Evolutionary conservation across 2,329 filamentous ascomycete genomes (phyloP).

Genomic region (Dactylellina haptotyla): DNA sequence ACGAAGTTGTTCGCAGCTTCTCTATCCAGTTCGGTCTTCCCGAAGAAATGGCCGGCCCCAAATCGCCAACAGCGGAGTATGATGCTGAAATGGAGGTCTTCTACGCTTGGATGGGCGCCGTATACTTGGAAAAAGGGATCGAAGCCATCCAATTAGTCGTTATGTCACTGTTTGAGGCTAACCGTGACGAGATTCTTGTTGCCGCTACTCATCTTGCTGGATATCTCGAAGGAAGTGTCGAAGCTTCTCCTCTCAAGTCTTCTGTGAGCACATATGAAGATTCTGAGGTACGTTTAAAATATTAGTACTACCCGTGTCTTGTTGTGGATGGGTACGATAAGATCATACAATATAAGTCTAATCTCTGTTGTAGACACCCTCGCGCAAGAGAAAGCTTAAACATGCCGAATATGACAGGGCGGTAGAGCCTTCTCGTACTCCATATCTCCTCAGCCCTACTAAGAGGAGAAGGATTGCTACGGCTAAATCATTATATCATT

Average conservation of each 20-base stretch:
- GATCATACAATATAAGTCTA: no score
- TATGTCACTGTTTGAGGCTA: neutral
- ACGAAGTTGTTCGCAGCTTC: neutral
- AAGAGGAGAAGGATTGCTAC: neutral
- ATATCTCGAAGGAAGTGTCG: neutral
- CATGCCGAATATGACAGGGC: neutral
- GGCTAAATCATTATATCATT: neutral
- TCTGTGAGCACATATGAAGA: neutral
- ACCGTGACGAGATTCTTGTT: neutral
- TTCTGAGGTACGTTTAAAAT: no score
- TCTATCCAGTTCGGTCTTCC: neutral
- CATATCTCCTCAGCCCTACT: neutral
- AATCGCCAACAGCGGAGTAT: neutral
- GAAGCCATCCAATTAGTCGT: neutral
- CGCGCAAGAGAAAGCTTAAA: neutral
- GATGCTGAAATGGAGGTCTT: conserved; percentile 8
- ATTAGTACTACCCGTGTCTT: no score
- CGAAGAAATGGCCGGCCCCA: neutral
- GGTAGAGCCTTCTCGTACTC: neutral
- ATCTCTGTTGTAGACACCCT: neutral
- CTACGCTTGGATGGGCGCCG: conserved; percentile 33
- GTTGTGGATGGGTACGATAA: no score
- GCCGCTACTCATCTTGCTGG: neutral
- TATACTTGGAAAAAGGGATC: conserved; percentile 14
- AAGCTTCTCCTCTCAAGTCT: neutral